Conservation (phyloP, 805 yeast genomes). For the Sugiyamaella boreocaroliniensis region DNA sequence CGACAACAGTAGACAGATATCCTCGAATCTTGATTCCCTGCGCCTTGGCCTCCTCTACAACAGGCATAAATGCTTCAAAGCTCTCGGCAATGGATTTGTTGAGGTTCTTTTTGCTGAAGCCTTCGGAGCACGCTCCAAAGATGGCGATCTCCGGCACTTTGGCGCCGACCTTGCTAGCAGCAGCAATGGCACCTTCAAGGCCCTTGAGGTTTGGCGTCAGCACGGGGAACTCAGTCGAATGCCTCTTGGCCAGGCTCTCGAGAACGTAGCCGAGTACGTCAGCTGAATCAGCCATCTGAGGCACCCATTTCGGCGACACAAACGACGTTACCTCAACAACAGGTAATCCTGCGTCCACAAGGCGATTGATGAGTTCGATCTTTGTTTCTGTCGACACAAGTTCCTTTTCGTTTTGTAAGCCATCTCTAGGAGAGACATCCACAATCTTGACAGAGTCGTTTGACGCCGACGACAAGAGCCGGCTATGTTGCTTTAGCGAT, state of each 20-base stretch:
- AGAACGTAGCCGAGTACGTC: constrained; percentile 16
- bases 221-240: constrained; percentile 24
- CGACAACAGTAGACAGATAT: constrained; percentile 30
- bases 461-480: neutral
- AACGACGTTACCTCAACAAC: constrained; percentile 28
- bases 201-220: constrained; percentile 29
- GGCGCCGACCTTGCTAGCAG: constrained; percentile 15
- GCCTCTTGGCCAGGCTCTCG: constrained; percentile 11
- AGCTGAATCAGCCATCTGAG: constrained; percentile 29
- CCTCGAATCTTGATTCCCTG: constrained; percentile 25
- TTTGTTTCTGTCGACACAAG: constrained; percentile 24
- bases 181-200: constrained; percentile 21
- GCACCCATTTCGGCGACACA: constrained; percentile 33
- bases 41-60: constrained; percentile 20
- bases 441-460: constrained; percentile 22
- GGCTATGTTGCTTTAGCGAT: no score
- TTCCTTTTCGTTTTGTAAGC: constrained; percentile 29
- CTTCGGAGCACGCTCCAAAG: constrained; percentile 30
- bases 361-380: constrained; percentile 24
- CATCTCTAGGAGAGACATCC: constrained; percentile 31
- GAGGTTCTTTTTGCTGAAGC: constrained; percentile 27
- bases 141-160: constrained; percentile 25
- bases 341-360: constrained; percentile 22
- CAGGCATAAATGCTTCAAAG: constrained; percentile 21
- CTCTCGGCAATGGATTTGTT: constrained; percentile 27